A percentile compares a stretch with the other conserved stretches of the same genome.
Evolutionary conservation across 345 rosid species (phyloP).

Genomic region (Noccaea caerulescens): DNA sequence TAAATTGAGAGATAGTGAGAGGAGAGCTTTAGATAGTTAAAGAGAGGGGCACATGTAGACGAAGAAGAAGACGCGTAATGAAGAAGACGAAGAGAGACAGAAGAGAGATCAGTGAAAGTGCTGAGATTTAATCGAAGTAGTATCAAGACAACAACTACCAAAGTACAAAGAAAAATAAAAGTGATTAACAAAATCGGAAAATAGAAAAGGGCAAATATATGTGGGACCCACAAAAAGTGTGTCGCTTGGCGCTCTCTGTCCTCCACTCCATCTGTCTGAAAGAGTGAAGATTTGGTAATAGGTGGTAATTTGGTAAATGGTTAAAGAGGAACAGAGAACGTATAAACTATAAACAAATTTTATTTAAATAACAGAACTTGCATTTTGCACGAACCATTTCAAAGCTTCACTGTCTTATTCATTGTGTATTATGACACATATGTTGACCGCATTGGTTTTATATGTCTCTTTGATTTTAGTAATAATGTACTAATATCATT

Average conservation of each 20-base stretch:
- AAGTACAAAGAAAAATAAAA: neutral
- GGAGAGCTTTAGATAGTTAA: conserved; percentile 25
- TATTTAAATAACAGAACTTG: neutral
- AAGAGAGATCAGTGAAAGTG: neutral
- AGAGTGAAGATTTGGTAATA: neutral
- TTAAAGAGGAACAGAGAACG: neutral
- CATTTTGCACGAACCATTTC: conserved; percentile 8
- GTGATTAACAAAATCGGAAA: neutral
- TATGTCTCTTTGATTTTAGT: neutral
- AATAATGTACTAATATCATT: neutral
- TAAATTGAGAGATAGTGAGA: conserved; percentile 26
- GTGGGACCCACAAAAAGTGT: conserved; percentile 34
- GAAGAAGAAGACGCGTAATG: conserved; percentile 42
- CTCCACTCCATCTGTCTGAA: conserved; percentile 31
- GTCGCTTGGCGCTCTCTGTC: conserved; percentile 44
- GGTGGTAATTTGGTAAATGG: neutral
- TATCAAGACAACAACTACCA: neutral
- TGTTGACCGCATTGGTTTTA: too few relatives aligned
- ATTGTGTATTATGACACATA: too few relatives aligned
- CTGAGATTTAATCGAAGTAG: neutral
- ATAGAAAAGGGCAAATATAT: neutral
- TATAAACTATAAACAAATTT: too few relatives aligned
- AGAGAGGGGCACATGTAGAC: conserved; percentile 24
- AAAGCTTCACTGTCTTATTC: neutral
- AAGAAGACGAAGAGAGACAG: conserved; percentile 30